A percentile compares a stretch with the other conserved stretches of the same genome.
Conservation (phyloP, 1,139 yeast genomes). For the Taphrina confusa region DNA sequence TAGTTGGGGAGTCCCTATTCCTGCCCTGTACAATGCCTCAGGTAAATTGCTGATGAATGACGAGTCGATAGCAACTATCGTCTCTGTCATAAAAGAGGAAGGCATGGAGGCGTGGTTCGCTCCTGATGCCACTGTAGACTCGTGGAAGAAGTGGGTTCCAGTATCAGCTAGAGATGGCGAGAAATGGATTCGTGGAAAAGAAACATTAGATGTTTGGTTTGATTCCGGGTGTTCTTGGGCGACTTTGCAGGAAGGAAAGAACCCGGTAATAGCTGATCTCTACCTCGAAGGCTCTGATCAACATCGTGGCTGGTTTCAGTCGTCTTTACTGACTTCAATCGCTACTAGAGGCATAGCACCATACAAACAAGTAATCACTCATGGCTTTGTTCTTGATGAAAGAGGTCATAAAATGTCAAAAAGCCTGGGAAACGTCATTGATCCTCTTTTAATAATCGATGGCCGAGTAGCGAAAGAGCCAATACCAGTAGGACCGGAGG, state of each 20-base stretch:
- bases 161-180: slow-evolving; percentile 49
- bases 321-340: slow-evolving; percentile 78
- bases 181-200: slow-evolving; percentile 64
- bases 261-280: slow-evolving; percentile 60
- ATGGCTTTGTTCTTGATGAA: slow-evolving; percentile 88
- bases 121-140: slow-evolving; percentile 49
- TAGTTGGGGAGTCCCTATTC: slow-evolving; percentile 98
- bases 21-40: slow-evolving; percentile 67
- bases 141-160: slow-evolving; percentile 75
- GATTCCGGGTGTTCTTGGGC: slow-evolving; percentile 97
- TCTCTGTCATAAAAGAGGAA: slow-evolving; percentile 54
- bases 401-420: slow-evolving; percentile 91
- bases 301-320: slow-evolving; percentile 99
- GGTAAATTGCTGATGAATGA: slow-evolving; percentile 61
- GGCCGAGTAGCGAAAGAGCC: slow-evolving; percentile 49
- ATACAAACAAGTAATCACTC: slow-evolving; percentile 74
- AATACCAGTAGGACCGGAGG: background rate
- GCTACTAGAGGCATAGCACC: slow-evolving; percentile 59
- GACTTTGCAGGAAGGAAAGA: slow-evolving; percentile 50
- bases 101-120: slow-evolving; percentile 82
- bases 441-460: slow-evolving; percentile 64
- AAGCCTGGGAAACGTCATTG: slow-evolving; percentile 78
- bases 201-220: slow-evolving; percentile 99
- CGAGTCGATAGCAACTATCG: slow-evolving; percentile 57
- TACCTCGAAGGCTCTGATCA: slow-evolving; percentile 95